These are phyloP conservation scores for Colletotrichum sp. DNA, from an alignment of 2,329 filamentous ascomycete species.

Conservation along the genomic window DNA sequence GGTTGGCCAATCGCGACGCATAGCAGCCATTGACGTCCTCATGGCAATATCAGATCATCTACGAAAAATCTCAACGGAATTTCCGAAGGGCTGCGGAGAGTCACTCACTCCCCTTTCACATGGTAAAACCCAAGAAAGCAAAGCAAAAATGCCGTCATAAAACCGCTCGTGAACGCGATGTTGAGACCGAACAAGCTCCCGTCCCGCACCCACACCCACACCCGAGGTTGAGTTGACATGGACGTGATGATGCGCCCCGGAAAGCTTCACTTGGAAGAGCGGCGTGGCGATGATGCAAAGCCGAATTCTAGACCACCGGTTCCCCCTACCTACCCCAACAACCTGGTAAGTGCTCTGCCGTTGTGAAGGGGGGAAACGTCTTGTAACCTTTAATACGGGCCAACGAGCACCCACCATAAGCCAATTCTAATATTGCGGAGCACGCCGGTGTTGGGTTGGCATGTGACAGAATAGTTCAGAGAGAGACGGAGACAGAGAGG, in stretches of 20 bases:
- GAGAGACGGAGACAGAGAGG: not conserved
- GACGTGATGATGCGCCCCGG: not conserved
- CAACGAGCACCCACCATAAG: not conserved
- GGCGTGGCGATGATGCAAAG: not conserved
- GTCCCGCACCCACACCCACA: not conserved
- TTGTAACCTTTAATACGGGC: not conserved
- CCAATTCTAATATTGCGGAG: not conserved
- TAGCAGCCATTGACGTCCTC: not conserved
- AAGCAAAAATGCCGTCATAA: not conserved
- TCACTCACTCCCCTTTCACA: not conserved
- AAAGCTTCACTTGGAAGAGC: not conserved
- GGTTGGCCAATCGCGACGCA: not conserved
- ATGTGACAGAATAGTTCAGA: conserved; percentile 1
- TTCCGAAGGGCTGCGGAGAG: not conserved
- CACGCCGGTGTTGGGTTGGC: not conserved
- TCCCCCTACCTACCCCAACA: not conserved
- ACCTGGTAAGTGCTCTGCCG: not conserved
- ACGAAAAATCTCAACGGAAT: not conserved
- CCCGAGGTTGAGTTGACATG: not conserved
- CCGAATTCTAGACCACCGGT: not conserved
- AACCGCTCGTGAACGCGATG: not conserved
- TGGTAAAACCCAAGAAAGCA: not conserved
- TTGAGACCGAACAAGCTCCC: not conserved
- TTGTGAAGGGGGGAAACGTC: not conserved
- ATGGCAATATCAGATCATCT: conserved; percentile 2